Evolutionary conservation across 2,329 filamentous ascomycete genomes (phyloP), one percentile per base, ranked within the genome.

Genomic region (Coniosporium tulheliwenetii): DNA sequence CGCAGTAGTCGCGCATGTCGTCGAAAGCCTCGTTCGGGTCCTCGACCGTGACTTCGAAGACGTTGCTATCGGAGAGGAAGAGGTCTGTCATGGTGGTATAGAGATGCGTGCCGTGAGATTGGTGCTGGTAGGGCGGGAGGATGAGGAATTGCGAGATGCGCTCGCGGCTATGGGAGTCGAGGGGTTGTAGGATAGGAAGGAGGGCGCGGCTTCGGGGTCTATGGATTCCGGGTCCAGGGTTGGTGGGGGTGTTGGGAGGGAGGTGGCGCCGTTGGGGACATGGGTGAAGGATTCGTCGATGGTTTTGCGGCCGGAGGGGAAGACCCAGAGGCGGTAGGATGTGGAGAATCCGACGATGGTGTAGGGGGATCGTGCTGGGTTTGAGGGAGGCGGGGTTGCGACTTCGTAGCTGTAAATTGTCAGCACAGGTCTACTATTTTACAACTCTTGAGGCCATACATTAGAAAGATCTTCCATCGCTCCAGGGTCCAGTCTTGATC

Each of bases 121-220:
- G 75, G 45, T 75, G 71, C 56, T 95, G 87, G 59, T 85, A 93
- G 5, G 85, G 81, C 2, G 87, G 87, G 9, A 98, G 69, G 46
- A 98, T 79, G 45, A 98, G 56, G 60, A 96, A 96, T 58, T 98
- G 91, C 0, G 89, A 93, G 48, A 98, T 84, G 36, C 93, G 75
- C 44, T 85, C 77, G 33, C 89, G 78, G 50, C 80, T 81, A 10
- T 84, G 81, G 2, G 87, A 70, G 38, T 79, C 64, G 4, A 69
- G 73, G 41, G 12, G 33, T 39, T 32, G 10, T n/a, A 50, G 42
- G 10, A 48, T 35, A 0, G 56, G 57, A 4, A 64, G 50, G 37
- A 68, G 61, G 37, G 52, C 48, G 56, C 37, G 2, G 26, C 33
- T 14, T 5, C 8, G 14, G 43, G 32, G 5, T 45, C 35, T 5